Conservation (phyloP, 306 rosid species). For the Spatholobus suberectus region DNA sequence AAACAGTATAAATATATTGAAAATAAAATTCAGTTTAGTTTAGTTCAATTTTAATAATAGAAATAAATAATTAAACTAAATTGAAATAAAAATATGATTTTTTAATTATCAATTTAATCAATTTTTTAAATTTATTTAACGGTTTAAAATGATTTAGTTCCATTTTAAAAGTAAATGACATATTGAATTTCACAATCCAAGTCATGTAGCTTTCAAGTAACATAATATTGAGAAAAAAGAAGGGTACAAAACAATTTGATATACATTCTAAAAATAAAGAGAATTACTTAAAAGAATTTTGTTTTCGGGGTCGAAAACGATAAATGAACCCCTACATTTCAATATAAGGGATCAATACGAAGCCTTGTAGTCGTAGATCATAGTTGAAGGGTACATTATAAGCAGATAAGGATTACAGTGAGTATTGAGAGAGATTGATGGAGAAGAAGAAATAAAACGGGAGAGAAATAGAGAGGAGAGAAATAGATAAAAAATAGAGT, state of each 20-base stretch:
- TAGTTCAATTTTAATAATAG: no score
- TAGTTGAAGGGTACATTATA: not conserved
- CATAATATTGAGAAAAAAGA: not conserved
- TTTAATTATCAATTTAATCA: not conserved
- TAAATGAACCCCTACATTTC: not conserved
- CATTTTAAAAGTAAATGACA: not conserved
- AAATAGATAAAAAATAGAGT: no score
- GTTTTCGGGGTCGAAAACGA: not conserved
- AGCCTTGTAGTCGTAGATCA: not conserved
- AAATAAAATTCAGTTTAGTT: no score
- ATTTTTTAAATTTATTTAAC: not conserved
- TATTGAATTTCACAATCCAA: not conserved
- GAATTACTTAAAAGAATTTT: not conserved
- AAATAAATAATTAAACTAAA: no score
- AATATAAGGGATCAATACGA: not conserved
- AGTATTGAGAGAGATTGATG: conserved; percentile 10
- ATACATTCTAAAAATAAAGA: not conserved
- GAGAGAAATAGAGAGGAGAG: no score
- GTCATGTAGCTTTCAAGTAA: not conserved
- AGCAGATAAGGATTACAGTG: not conserved
- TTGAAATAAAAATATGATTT: not conserved
- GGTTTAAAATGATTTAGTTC: not conserved
- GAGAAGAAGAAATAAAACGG: no score
- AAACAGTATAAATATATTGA: no score
- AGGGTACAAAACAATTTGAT: not conserved